Base-by-base conservation (phyloP, 495 filamentous ascomycete genomes). In the Penicillium arizonense region DNA sequence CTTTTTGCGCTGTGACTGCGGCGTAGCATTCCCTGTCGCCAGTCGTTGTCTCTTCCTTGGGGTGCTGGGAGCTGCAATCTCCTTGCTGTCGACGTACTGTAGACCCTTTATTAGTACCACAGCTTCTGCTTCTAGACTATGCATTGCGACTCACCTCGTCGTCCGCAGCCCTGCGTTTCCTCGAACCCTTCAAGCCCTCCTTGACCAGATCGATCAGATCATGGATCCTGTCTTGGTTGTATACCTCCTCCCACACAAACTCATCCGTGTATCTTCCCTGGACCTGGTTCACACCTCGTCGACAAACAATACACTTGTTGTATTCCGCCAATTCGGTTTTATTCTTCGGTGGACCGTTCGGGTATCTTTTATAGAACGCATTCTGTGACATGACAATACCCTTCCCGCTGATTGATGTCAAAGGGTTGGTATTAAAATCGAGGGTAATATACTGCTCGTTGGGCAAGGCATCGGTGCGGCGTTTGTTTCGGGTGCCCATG, bases 371-470 rank as follows among this genome's bases (percentile, higher is more conserved):
- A 12, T 71, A 71, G 60, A 91, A 97, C 0, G 72, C 68, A 16
- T 80, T 73, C 35, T 77, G 77, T 0, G 94, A 97, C 72, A 96
- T 75, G 13, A 99, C 78, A 5, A 62, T 80, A 1, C 90, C 94
- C 53, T 87, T 92, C 41, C 92, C 95, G 64, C 92, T 96, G 67
- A 97, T 94, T 0, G 91, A 93, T 2, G 79, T 80, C n/a, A 99
- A 72, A 18, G 93, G 81, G 58, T 96, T 96, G 36, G 82, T 65
- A 58, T 99, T 95, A 65, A 86, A 92, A 13, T 85, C 82, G 0
- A 88, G 79, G 0, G 92, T 95, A 37, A 97, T 82, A 62, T 97
- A 99, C 16, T 96, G 79, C 71, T 99, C 94, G 60, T 96, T 95
- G 75, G 84, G 82, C 42, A 96, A 60, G 36, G 81, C 90, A 72